A percentile compares a stretch with the other conserved stretches of the same genome.
Conservation (phyloP, 768 basidiomycete genomes). For the Tricholoma flavovirens region DNA sequence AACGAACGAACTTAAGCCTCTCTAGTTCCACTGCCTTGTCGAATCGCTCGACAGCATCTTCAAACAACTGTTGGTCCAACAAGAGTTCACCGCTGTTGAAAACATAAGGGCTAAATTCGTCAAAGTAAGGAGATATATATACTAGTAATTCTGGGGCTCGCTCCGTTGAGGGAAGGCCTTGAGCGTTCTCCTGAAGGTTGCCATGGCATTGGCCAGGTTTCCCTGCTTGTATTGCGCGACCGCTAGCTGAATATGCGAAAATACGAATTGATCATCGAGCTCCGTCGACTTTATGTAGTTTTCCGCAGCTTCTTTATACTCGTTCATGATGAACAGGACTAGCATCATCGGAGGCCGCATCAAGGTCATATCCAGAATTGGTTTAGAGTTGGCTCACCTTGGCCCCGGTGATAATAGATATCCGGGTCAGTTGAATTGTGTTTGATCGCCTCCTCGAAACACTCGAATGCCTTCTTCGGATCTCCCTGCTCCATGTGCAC, state of each 20-base stretch:
- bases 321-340: conserved; percentile 95
- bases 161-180: conserved; percentile 79
- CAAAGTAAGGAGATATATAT: conserved; percentile 20
- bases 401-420: conserved; percentile 98
- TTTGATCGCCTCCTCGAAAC: conserved; percentile 85
- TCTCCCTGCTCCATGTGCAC: conserved; percentile 96
- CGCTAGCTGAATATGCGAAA: conserved; percentile 94
- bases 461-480: conserved; percentile 74
- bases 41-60: conserved; percentile 88
- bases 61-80: conserved; percentile 84
- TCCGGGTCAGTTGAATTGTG: conserved; percentile 85
- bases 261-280: conserved; percentile 86
- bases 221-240: conserved; percentile 95
- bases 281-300: conserved; percentile 90
- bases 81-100: conserved; percentile 80
- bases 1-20: conserved; percentile 52
- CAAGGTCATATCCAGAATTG: background rate
- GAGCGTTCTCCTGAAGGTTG: conserved; percentile 82
- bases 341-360: background rate
- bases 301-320: conserved; percentile 78
- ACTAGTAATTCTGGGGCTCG: conserved; percentile 96
- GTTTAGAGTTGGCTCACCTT: conserved; percentile 47
- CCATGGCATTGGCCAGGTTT: conserved; percentile 76
- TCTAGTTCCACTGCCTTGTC: conserved; percentile 89
- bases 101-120: background rate